Base-by-base conservation (phyloP, 2,329 filamentous ascomycete species). In the Botryosphaeria agaves region DNA sequence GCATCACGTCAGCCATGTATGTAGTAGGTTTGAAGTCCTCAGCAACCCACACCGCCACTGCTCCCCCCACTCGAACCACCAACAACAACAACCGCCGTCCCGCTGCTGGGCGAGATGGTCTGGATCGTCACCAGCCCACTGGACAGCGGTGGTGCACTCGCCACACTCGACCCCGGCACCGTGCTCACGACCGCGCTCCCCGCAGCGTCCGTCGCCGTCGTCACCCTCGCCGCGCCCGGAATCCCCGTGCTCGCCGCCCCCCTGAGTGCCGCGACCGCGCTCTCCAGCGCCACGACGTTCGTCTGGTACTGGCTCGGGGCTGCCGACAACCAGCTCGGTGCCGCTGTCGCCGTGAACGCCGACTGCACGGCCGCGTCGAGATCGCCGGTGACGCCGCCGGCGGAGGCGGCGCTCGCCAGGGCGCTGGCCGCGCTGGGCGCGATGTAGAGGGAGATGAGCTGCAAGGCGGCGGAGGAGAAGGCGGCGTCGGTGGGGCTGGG, bases 401-500 rank as follows among this genome's bases (percentile, higher is more conserved):
- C 38, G 5, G 37, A 37, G n/a, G 46, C 46, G 38, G 47, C 38
- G 32, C 41, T 32, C 35, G 36, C 36, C 26, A 49, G 38, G 9
- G 41, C 41, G 26, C 36, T 34, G 30, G 45, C 42, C 21, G 39
- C 39, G 2, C 40, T 34, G 5, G 41, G 15, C 2, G 50, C 48
- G 18, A 53, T 42, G 36, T 52, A 52, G 6, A 38, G 30, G 6
- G 44, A 42, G 7, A 51, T 37, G 2, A 52, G 36, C 9, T 43
- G 39, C 17, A 36, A 29, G 14, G 42, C 44, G 16, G 43, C 45
- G 16, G 36, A 36, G 15, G 40, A 39, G 34, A 49, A 47, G 21
- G 21, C 21, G 3, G 21, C 21, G 9, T 23, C 21, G 7, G 9
- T 12, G 21, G 7, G 9, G 7, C 21, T 23, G 7, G 20, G n/a